phyloP scores from a whole-genome alignment of 768 basidiomycete genomes.

The Hygrocybe punicea region DNA sequence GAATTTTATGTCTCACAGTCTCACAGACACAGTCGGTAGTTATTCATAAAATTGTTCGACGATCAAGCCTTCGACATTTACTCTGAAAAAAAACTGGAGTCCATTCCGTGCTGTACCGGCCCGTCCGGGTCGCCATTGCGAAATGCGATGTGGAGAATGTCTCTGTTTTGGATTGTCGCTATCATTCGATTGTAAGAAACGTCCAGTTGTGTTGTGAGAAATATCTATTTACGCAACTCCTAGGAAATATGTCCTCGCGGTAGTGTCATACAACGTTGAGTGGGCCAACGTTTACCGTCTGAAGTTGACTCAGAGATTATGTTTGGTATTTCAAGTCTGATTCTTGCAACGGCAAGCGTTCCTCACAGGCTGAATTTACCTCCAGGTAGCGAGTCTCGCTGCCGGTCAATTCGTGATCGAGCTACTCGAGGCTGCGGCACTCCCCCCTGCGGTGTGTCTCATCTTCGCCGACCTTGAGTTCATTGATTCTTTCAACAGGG shows the following conservation, averaged over 20 bases:
- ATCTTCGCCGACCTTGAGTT: conserved; percentile 15
- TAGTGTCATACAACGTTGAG: conserved; percentile 72
- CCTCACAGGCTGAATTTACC: conserved; percentile 1
- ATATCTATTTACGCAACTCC: conserved; percentile 3
- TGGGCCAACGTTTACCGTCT: conserved; percentile 33
- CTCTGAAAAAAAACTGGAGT: conserved; percentile 46
- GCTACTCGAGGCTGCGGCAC: conserved; percentile 13
- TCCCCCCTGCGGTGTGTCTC: conserved; percentile 3
- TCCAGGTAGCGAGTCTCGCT: conserved; percentile 55
- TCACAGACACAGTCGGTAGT: conserved; percentile 23
- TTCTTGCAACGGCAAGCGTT: conserved; percentile 46
- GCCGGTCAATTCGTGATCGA: conserved; percentile 58
- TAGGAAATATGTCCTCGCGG: conserved; percentile 69
- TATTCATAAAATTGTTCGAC: conserved; percentile 1
- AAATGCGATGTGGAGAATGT: conserved; percentile 51
- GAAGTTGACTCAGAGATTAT: neutral
- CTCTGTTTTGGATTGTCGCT: conserved; percentile 55
- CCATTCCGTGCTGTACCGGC: conserved; percentile 39
- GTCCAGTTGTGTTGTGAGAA: neutral
- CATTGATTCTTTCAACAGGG: neutral
- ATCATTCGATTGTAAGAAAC: conserved; percentile 57
- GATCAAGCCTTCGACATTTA: conserved; percentile 48
- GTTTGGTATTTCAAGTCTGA: conserved; percentile 35
- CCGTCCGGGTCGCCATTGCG: conserved; percentile 42
- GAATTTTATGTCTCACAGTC: conserved; percentile 48